Conservation (phyloP, 768 basidiomycete genomes). For the Podaxis sp. region DNA sequence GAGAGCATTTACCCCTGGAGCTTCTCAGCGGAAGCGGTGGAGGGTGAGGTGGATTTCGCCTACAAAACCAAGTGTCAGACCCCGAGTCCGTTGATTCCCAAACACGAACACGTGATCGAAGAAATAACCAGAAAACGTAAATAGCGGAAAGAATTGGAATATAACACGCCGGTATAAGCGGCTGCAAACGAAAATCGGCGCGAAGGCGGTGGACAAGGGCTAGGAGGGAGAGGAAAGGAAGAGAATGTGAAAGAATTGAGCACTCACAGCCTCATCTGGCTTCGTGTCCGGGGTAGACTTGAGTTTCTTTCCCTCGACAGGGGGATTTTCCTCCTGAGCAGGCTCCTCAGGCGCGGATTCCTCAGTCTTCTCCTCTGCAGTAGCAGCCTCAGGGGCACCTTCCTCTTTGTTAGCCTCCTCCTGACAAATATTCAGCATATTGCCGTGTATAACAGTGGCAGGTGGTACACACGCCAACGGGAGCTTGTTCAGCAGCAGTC, state of each 20-base stretch:
- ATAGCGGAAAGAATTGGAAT: no score
- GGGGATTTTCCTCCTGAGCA: not conserved
- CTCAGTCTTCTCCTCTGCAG: not conserved
- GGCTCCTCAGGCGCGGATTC: not conserved
- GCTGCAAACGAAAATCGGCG: no score
- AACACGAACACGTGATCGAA: not conserved
- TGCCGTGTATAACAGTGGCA: not conserved
- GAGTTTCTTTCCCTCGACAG: not conserved
- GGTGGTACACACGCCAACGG: not conserved
- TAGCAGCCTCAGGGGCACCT: not conserved
- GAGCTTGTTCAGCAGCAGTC: slow-evolving; percentile 6
- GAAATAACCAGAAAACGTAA: no score
- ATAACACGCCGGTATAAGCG: no score
- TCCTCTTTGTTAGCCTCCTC: not conserved
- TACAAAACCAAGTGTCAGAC: not conserved
- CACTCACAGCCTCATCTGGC: slow-evolving; percentile 1
- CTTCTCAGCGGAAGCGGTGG: slow-evolving; percentile 1
- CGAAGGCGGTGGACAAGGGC: no score
- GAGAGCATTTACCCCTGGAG: not conserved
- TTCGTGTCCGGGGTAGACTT: not conserved
- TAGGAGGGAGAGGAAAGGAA: not conserved
- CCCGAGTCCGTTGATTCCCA: not conserved
- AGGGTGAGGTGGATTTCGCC: not conserved
- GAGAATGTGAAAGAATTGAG: not conserved
- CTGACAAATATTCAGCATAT: not conserved